Evolutionary conservation across 441 rosid species (phyloP).

Genomic region (Gossypium schwendimanii): DNA sequence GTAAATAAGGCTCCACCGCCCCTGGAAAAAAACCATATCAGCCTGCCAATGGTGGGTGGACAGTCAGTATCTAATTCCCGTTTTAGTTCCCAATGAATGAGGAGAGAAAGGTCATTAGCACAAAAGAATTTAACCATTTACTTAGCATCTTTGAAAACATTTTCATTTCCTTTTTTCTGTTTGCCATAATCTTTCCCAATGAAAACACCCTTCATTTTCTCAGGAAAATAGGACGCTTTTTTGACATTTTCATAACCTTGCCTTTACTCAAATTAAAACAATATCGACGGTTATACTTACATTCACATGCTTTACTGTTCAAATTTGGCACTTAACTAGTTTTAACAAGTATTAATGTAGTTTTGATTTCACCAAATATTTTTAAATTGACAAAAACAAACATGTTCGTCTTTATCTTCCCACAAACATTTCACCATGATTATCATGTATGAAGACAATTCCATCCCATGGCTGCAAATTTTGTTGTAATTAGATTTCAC

Average conservation of each 20-base stretch:
- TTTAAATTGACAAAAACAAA: not conserved
- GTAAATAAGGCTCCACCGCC: not conserved
- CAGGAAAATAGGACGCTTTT: not conserved
- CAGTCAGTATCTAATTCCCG: constrained; percentile 31
- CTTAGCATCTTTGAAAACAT: not conserved
- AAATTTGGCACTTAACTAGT: not conserved
- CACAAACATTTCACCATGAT: not conserved
- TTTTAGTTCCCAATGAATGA: constrained; percentile 22
- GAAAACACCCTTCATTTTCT: not conserved
- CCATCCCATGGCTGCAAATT: not conserved
- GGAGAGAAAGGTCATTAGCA: constrained; percentile 28
- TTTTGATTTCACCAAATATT: not conserved
- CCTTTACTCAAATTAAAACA: too few species aligned
- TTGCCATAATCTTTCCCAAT: not conserved
- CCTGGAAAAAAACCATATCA: too few species aligned
- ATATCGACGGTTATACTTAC: not conserved
- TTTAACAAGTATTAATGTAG: not conserved
- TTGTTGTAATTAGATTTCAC: too few species aligned
- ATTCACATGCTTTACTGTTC: not conserved
- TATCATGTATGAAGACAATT: too few species aligned
- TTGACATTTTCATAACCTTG: not conserved
- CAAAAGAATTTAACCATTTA: not conserved
- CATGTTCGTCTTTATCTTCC: not conserved
- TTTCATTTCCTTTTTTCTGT: not conserved
- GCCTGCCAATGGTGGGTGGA: constrained; percentile 14